A percentile compares a stretch with the other conserved stretches of the same genome.
These are phyloP conservation scores for Ehretia macrophylla DNA, from an alignment of 257 asterid species.

Conservation along the genomic window DNA sequence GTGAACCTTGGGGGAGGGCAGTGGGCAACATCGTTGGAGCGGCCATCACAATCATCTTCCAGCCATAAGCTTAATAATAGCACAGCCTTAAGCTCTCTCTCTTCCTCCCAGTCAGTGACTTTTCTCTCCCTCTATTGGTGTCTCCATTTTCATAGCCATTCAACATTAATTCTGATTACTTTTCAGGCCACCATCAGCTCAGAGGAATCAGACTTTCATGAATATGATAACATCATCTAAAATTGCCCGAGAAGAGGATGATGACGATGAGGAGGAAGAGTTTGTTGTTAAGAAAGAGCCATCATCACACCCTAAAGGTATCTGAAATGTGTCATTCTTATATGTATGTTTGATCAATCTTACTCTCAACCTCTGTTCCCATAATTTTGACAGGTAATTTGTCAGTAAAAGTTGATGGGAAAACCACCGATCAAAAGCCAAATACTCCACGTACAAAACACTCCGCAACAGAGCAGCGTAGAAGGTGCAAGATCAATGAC, in stretches of 20 bases:
- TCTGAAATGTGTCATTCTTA: constrained; percentile 1
- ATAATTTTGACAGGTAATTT: constrained; percentile 40
- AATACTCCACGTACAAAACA: constrained; percentile 93
- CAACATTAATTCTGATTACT: too few species aligned
- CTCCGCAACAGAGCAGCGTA: constrained; percentile 99
- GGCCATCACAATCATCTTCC: constrained; percentile 59
- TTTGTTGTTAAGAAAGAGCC: constrained; percentile 65
- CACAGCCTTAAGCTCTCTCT: constrained; percentile 60
- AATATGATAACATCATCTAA: constrained; percentile 71
- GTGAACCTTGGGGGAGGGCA: constrained; percentile 54
- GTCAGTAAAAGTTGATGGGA: constrained; percentile 64
- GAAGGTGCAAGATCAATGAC: constrained; percentile 98
- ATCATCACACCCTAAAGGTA: constrained; percentile 64
- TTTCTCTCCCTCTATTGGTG: constrained; percentile 13
- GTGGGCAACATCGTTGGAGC: constrained; percentile 53
- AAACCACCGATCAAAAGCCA: constrained; percentile 65
- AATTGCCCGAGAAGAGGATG: constrained; percentile 69
- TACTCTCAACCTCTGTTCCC: not conserved
- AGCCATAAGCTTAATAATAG: constrained; percentile 37
- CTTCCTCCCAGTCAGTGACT: constrained; percentile 71
- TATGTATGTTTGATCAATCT: constrained; percentile 3
- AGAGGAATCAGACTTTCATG: constrained; percentile 63
- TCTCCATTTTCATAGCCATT: not conserved
- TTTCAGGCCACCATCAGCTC: constrained; percentile 70
- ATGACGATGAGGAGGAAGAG: constrained; percentile 73